Base-by-base conservation (phyloP, 2,329 filamentous ascomycete species). In the Fusarium sarcochroum region DNA sequence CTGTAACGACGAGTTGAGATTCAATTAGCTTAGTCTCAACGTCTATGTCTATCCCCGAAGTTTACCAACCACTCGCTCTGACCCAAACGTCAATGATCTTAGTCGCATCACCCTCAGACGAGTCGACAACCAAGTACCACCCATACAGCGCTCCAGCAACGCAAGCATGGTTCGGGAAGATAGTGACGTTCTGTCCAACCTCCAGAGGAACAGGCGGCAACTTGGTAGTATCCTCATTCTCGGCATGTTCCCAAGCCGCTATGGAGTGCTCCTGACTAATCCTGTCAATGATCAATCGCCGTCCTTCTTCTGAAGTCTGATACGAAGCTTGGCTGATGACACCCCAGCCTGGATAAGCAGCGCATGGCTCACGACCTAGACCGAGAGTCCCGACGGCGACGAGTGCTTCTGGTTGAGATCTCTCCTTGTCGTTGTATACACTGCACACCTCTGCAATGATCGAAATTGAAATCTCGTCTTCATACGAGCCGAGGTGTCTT, bases 211-310 rank as follows among this genome's bases (percentile, higher is more conserved):
- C 73, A 1, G 67, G 51, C 0, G 54, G 49, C 1, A 61, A 5
- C 0, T n/a, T 13, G 1, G 25, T 23, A 1, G 21, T 6, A 5
- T 53, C 32, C 14, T 18, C 46, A 6, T 3, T 76, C 2, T 77
- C 70, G 0, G 74, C 0, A 45, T 51, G n/a, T n/a, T 58, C 78
- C 83, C 86, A 89, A 0, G 80, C 80, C 44, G 90, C 69, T 35
- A 90, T 85, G 0, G 86, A 87, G 76, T 91, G 89, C 70, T 91
- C 89, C 69, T 91, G 89, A 54, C 87, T 88, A n/a, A 91, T 84
- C 8, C 87, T 80, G 5, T 83, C 84, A 9, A 91, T 83, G 42
- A 90, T 84, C 80, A 89, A 84, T 1, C 74, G 75, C 17, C 42
- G 25, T 9, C 41, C 25, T 0, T 35, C 8, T 1, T 44, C n/a